phyloP scores from a whole-genome alignment of 176 grass and related monocot genomes.

The Carex cristatella region DNA sequence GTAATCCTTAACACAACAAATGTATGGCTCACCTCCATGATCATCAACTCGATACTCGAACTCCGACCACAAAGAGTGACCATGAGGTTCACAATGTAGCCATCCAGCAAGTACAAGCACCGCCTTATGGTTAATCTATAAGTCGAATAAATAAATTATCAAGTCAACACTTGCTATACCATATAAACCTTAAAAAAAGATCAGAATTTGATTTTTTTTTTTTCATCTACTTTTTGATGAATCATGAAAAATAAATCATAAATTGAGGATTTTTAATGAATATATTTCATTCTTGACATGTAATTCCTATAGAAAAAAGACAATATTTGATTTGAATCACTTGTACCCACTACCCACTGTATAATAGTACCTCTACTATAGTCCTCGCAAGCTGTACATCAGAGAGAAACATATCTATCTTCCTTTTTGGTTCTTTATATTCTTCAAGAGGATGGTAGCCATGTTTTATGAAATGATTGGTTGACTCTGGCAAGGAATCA shows the following conservation, averaged over 20 bases:
- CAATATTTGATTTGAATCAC: neutral
- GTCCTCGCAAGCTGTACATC: conserved; percentile 90
- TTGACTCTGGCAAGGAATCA: conserved; percentile 77
- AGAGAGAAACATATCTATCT: conserved; percentile 68
- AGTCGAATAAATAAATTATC: conserved; percentile 22
- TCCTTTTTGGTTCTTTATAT: conserved; percentile 75
- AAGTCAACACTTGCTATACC: neutral
- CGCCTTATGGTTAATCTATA: conserved; percentile 84
- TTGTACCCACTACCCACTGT: neutral
- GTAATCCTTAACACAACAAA: neutral
- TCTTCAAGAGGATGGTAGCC: conserved; percentile 98
- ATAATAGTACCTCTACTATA: conserved; percentile 63
- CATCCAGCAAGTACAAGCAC: conserved; percentile 85
- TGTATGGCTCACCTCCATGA: conserved; percentile 70
- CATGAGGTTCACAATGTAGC: conserved; percentile 87
- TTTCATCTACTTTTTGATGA: neutral
- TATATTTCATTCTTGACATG: neutral
- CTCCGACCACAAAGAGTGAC: conserved; percentile 67
- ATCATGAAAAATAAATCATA: neutral
- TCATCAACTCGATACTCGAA: conserved; percentile 82
- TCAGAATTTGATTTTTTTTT: neutral
- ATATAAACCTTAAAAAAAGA: neutral
- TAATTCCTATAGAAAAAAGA: neutral
- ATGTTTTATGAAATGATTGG: conserved; percentile 40
- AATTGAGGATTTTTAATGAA: neutral